Evolutionary conservation across 805 yeast species (phyloP), one percentile per base, ranked within the genome.

Genomic region (Komagataella pseudopastoris): DNA sequence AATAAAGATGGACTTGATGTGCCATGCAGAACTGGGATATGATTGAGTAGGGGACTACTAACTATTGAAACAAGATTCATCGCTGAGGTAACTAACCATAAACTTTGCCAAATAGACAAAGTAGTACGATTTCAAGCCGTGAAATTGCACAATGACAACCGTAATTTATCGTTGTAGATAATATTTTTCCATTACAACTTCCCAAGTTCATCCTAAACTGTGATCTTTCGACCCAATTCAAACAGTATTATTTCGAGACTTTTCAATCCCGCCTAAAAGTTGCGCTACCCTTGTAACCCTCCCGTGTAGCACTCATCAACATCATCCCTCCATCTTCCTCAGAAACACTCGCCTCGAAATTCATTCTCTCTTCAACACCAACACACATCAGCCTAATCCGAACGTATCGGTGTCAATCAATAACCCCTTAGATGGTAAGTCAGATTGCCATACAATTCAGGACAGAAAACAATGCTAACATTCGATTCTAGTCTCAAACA

Each of bases 401-500:
- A 30, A 30, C 39, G 39, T 30, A 30, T 30, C 39, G 39, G 39
- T 30, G 39, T 30, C 39, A 10, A 30, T 30, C 39, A 12, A 30
- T 30, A 30, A 14, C 39, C 39, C 39, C 39, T 30, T 10, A 30
- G 14, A 30, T 30, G 39, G 39, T 30, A 30, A 20, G 22, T 20
- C 16, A n/a, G 24, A 18, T 18, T 22, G 10, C n/a, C 6, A 4
- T 3, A 3, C 24, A 22, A 10, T n/a, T 7, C 24, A 18, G 17
- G 12, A 14, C n/a, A n/a, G 22, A 10, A 6, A 16, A 23, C 24
- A 46, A 22, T 39, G 24, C 45, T 14, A 45, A 17, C n/a, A 6
- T n/a, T 12, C 46, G 5, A 20, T 36, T 47, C 14, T 58, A 86
- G 99, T 91, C 98, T 12, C 99, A 93, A 80, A 91, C 99, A 2